Conservation (phyloP, 2,329 filamentous ascomycete species). For the Coniochaeta sp. region DNA sequence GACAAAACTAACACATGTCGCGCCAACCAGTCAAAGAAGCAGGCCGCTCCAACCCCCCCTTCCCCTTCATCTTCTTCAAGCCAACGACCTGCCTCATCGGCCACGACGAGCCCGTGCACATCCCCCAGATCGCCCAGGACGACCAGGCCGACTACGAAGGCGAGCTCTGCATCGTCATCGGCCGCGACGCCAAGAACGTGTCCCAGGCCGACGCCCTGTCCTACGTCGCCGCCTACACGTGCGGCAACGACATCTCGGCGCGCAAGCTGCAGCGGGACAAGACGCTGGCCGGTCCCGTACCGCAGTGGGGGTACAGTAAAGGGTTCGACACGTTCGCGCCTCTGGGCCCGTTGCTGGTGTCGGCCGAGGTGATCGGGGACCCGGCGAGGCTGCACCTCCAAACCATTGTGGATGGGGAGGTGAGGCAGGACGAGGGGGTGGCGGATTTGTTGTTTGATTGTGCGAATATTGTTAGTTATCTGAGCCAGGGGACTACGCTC, state of each 20-base stretch:
- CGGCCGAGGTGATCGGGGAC: too few relatives aligned
- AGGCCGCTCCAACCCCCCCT: slow-evolving; percentile 39
- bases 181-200: too few relatives aligned
- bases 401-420: too few relatives aligned
- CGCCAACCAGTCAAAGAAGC: slow-evolving; percentile 48
- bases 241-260: slow-evolving; percentile 47
- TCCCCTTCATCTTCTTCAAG: slow-evolving; percentile 45
- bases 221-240: slow-evolving; percentile 47
- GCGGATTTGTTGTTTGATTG: too few relatives aligned
- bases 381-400: too few relatives aligned
- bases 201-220: slow-evolving; percentile 37
- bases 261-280: slow-evolving; percentile 42
- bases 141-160: slow-evolving; percentile 42
- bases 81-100: slow-evolving; percentile 29
- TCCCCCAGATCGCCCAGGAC: slow-evolving; percentile 42
- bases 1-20: too few relatives aligned
- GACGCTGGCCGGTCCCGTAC: slow-evolving; percentile 38
- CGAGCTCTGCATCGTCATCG: too few relatives aligned
- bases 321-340: slow-evolving; percentile 51
- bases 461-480: too few relatives aligned
- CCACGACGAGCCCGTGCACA: slow-evolving; percentile 28
- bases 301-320: slow-evolving; percentile 51
- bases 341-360: too few relatives aligned
- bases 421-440: too few relatives aligned
- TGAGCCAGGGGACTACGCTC: too few relatives aligned